These are phyloP conservation scores for Kazachstania viticola DNA, from an alignment of 805 yeast species.

Conservation along the genomic window DNA sequence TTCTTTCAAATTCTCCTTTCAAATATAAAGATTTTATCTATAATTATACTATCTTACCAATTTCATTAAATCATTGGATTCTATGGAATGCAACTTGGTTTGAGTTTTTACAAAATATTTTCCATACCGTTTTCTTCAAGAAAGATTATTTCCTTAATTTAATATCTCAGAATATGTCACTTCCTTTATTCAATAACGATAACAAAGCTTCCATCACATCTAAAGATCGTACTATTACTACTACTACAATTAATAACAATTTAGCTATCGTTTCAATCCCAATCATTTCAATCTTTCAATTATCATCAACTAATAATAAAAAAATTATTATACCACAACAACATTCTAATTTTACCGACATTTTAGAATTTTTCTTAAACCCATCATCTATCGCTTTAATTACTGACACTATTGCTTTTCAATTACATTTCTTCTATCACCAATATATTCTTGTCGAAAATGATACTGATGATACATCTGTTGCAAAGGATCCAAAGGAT, in stretches of 20 bases:
- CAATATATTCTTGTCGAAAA: too few relatives aligned
- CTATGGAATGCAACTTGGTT: conserved; percentile 19
- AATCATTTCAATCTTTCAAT: conserved; percentile 2
- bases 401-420: conserved; percentile 10
- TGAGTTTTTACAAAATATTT: conserved; percentile 10
- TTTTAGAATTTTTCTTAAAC: conserved; percentile 1
- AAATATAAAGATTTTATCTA: conserved; percentile 5
- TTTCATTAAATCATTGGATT: conserved; percentile 14
- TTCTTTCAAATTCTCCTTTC: conserved; percentile 4
- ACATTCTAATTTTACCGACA: too few relatives aligned
- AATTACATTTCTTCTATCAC: conserved; percentile 9
- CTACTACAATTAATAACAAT: conserved; percentile 11
- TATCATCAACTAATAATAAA: neutral
- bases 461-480: conserved; percentile 1
- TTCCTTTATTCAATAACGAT: too few relatives aligned
- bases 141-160: conserved; percentile 3
- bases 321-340: neutral
- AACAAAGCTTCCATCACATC: too few relatives aligned
- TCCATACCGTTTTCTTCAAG: conserved; percentile 4
- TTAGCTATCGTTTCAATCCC: conserved; percentile 13
- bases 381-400: conserved; percentile 8
- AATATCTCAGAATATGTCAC: too few relatives aligned
- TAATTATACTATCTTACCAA: conserved; percentile 5
- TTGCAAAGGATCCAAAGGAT: conserved; percentile 1
- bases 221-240: too few relatives aligned